Base-by-base conservation (phyloP, 495 filamentous ascomycete genomes). In the Penicillium verhagenii region DNA sequence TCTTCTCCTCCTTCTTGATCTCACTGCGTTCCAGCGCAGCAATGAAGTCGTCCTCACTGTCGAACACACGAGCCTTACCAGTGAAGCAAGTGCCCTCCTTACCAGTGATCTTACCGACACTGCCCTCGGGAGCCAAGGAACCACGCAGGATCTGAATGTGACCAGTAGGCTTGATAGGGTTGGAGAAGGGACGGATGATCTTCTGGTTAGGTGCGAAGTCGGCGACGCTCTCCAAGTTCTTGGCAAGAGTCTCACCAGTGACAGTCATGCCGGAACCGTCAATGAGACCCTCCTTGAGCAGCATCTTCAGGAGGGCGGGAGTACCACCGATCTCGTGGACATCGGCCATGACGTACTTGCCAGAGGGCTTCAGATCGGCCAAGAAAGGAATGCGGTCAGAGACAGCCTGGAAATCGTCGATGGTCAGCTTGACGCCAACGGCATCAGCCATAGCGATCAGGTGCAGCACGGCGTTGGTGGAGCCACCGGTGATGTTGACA, bases 91-190 rank as follows among this genome's bases (percentile, higher is more conserved):
- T 80, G 19, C 94, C 94, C 70, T 98, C 94, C 74, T 98, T 98
- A 55, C 94, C 94, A 8, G 94, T 98, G 72, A 98, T 98, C 79
- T 98, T 98, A 56, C 93, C 94, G 13, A 98, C 94, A 58, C 83
- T 88, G 47, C 94, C 94, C 54, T 88, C 94, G 1, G 94, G 94
- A 2, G 94, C 91, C 24, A 98, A 82, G 6, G 86, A 87, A 29
- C 94, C 94, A 48, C 92, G 88, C 18, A 98, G 83, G 69, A 98
- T 98, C 75, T 96, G 92, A 67, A 98, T 96, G 73, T 97, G 94
- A 47, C 94, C 94, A 3, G 91, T 96, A 24, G 77, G 58, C 77
- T 98, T 97, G 81, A 98, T 93, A 21, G 94, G 95, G 70, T 96
- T 86, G 70, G 80, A 87, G 54, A 97, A 74, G 4, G 94, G 92